phyloP scores from a whole-genome alignment of 768 basidiomycete species.

The Guyanaporus albipodus region DNA sequence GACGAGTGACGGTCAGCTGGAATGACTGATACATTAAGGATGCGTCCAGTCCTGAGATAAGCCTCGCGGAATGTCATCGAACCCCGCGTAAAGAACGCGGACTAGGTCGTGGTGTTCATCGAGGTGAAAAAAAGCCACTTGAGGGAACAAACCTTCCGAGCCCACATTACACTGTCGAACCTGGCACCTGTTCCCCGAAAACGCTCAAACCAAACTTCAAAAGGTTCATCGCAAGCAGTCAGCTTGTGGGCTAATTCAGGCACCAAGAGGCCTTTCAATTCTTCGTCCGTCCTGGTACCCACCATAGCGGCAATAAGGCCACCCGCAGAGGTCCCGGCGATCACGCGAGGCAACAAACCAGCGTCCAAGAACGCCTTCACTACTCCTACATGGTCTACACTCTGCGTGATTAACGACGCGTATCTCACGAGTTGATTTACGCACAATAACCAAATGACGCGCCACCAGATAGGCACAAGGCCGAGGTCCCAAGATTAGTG shows the following conservation, averaged over 20 bases:
- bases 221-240: conserved; percentile 76
- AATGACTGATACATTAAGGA: conserved; percentile 90
- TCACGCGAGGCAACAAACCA: conserved; percentile 80
- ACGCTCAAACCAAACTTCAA: conserved; percentile 64
- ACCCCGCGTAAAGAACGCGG: conserved; percentile 86
- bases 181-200: conserved; percentile 89
- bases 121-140: neutral
- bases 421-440: conserved; percentile 9
- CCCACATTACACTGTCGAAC: conserved; percentile 90
- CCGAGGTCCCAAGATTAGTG: conserved; percentile 87
- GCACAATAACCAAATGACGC: conserved; percentile 92
- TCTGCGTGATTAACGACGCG: neutral
- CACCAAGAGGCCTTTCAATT: conserved; percentile 70
- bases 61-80: conserved; percentile 96
- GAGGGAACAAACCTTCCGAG: conserved; percentile 61
- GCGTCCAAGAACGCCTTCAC: conserved; percentile 90
- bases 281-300: conserved; percentile 86
- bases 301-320: conserved; percentile 73
- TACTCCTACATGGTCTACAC: conserved; percentile 81
- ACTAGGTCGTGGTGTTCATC: conserved; percentile 37
- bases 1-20: conserved; percentile 87
- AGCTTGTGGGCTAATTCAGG: conserved; percentile 84
- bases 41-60: conserved; percentile 86
- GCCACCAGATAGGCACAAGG: conserved; percentile 93
- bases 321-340: conserved; percentile 94